Conservation (phyloP, 164 flowering plant genomes). For the Macadamia tetraphylla region DNA sequence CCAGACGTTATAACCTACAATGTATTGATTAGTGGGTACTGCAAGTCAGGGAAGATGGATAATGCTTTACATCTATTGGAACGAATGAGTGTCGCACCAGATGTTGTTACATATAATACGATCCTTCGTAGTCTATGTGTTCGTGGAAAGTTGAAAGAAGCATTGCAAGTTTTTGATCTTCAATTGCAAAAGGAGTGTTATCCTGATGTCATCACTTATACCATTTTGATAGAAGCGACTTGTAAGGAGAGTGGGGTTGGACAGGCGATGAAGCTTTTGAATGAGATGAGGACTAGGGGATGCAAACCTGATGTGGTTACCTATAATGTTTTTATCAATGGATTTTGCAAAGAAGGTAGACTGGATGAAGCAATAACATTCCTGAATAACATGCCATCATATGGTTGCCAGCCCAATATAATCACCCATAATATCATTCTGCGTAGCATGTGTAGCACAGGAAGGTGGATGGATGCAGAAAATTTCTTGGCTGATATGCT, state of each 20-base stretch:
- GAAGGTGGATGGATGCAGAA: constrained; percentile 92
- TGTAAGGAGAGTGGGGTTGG: constrained; percentile 77
- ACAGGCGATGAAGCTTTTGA: constrained; percentile 79
- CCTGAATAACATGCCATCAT: constrained; percentile 50
- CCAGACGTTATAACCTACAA: constrained; percentile 83
- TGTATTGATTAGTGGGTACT: constrained; percentile 73
- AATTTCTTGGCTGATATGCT: constrained; percentile 65
- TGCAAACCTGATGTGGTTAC: constrained; percentile 83
- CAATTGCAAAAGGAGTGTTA: constrained; percentile 54
- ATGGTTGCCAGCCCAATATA: constrained; percentile 80
- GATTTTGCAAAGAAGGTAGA: constrained; percentile 83
- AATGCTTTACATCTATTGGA: constrained; percentile 62
- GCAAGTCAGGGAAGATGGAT: constrained; percentile 69
- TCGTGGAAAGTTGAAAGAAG: constrained; percentile 59
- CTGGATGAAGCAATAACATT: constrained; percentile 76
- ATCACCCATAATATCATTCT: constrained; percentile 76
- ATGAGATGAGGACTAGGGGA: constrained; percentile 81
- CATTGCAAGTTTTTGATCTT: constrained; percentile 60
- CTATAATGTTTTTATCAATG: constrained; percentile 79
- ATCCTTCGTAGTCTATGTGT: constrained; percentile 67
- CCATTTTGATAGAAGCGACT: constrained; percentile 82
- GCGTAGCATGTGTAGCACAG: constrained; percentile 81
- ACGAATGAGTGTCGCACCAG: constrained; percentile 66
- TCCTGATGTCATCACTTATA: constrained; percentile 80
- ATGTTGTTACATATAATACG: constrained; percentile 78